These are phyloP conservation scores for Trametes pubescens DNA, from an alignment of 1,284 basidiomycete genomes.

Conservation along the genomic window DNA sequence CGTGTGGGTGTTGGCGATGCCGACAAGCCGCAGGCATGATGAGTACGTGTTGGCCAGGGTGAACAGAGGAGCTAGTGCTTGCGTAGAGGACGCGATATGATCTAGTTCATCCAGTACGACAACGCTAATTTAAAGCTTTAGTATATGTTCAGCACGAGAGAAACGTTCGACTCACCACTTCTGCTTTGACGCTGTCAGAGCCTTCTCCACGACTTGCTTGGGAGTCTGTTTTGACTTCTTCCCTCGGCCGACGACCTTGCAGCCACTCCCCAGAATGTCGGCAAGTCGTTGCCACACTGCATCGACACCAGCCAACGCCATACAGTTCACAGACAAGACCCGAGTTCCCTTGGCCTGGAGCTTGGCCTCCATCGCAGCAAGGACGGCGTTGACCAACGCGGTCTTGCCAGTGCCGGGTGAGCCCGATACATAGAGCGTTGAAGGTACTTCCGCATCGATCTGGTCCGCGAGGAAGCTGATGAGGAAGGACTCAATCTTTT, in stretches of 20 bases:
- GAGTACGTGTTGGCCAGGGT: slow-evolving; percentile 61
- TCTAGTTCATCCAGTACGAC: slow-evolving; percentile 84
- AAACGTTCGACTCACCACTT: slow-evolving; percentile 61
- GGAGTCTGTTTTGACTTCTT: slow-evolving; percentile 40
- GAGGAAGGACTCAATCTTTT: slow-evolving; percentile 65
- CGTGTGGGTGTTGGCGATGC: slow-evolving; percentile 86
- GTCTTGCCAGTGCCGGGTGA: slow-evolving; percentile 86
- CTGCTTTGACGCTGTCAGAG: slow-evolving; percentile 48
- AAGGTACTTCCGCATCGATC: slow-evolving; percentile 40
- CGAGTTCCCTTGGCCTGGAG: slow-evolving; percentile 50
- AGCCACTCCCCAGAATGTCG: slow-evolving; percentile 58
- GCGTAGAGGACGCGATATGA: slow-evolving; percentile 68
- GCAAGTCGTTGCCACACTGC: slow-evolving; percentile 74
- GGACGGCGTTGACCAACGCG: slow-evolving; percentile 73
- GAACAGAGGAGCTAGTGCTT: slow-evolving; percentile 67
- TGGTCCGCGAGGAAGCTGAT: slow-evolving; percentile 52
- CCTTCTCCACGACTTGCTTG: slow-evolving; percentile 53
- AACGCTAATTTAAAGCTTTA: slow-evolving; percentile 52
- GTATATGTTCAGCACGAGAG: background rate
- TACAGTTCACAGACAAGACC: slow-evolving; percentile 76
- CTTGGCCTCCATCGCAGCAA: slow-evolving; percentile 50
- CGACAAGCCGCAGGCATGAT: slow-evolving; percentile 67
- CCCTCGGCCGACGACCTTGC: slow-evolving; percentile 45
- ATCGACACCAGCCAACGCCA: slow-evolving; percentile 72
- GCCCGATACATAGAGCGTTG: slow-evolving; percentile 78